Conservation (phyloP, 2,329 filamentous ascomycete genomes). For the Fusarium sp. region DNA sequence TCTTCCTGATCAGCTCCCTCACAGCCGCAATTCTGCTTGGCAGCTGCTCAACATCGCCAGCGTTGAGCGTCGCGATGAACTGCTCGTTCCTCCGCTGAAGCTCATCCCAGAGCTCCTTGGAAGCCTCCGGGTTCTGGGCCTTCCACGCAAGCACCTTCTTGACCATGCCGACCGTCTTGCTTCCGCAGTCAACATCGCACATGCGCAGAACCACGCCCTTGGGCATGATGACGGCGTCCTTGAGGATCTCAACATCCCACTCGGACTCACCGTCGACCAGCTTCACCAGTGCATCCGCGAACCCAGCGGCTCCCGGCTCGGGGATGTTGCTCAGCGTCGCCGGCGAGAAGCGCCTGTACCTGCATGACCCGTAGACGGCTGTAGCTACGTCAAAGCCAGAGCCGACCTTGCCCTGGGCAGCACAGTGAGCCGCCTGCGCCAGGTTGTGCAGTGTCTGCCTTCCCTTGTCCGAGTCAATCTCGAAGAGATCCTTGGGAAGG, state of each 20-base stretch:
- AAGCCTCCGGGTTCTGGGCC: constrained; percentile 70
- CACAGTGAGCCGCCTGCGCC: constrained; percentile 92
- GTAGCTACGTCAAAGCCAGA: constrained; percentile 96
- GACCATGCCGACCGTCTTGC: constrained; percentile 94
- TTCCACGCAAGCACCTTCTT: constrained; percentile 90
- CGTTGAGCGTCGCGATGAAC: constrained; percentile 73
- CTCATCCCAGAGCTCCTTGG: constrained; percentile 77
- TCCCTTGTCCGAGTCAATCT: constrained; percentile 65
- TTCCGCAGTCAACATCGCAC: constrained; percentile 96
- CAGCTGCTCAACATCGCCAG: constrained; percentile 57
- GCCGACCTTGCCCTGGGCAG: constrained; percentile 95
- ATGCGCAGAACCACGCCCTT: constrained; percentile 82
- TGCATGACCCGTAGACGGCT: constrained; percentile 90
- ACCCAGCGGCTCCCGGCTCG: constrained; percentile 73
- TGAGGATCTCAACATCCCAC: constrained; percentile 86
- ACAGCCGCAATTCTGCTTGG: constrained; percentile 60
- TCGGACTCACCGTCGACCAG: constrained; percentile 72
- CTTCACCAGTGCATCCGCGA: constrained; percentile 71
- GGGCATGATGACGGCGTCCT: constrained; percentile 78
- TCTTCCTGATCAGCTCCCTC: constrained; percentile 76
- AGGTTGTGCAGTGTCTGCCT: constrained; percentile 85
- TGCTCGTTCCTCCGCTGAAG: constrained; percentile 81
- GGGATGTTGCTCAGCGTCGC: constrained; percentile 75
- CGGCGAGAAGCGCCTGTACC: constrained; percentile 94
- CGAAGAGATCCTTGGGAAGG: constrained; percentile 67